Base-by-base conservation (phyloP, 352 stramenopile genomes). In the Blastocystis sp. region DNA sequence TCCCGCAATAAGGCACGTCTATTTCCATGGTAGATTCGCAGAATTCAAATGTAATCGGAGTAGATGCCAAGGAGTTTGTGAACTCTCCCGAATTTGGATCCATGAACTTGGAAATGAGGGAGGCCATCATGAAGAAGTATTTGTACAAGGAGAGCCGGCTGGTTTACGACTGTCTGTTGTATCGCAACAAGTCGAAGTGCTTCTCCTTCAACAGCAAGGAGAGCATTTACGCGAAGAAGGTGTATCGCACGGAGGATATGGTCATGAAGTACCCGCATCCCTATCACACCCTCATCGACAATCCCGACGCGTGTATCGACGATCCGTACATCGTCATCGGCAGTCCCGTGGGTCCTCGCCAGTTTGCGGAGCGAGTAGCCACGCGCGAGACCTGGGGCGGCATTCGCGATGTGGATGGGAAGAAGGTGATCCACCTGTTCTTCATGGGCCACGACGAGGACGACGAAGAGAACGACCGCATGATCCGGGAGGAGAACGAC, bases 221-320 rank as follows among this genome's bases (percentile, higher is more conserved):
- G 17, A 43, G 66, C 19, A 64, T 81, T 11, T 81, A 81, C 43
- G 57, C 71, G 2, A 38, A 40, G 14, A 81, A 81, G 71, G 66
- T 52, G 1, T 81, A 81, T 28, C 48, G 38, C 3, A 66, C 48
- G 17, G 71, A 81, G 43, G 71, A 81, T 65, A 81, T 81, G 71
- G 54, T 59, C n/a, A 81, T 81, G 71, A 81, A 66, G 57, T 81
- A 81, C 48, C 71, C 71, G n/a, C 71, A 81, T 42, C 38, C 48
- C 48, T 81, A 81, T 38, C 14, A 81, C 6, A 66, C 57, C 14
- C 64, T 81, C 45, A 65, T 81, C 28, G 66, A 81, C 60, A 81
- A 81, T 42, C 43, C 42, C n/a, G 14, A 81, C 66, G 71, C 71
- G 7, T 81, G 71, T 65, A 21, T 66, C 43, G 38, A 64, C 34